These are phyloP conservation scores for Diaporthe sp. DNA, from an alignment of 2,329 filamentous ascomycete species.

Conservation along the genomic window DNA sequence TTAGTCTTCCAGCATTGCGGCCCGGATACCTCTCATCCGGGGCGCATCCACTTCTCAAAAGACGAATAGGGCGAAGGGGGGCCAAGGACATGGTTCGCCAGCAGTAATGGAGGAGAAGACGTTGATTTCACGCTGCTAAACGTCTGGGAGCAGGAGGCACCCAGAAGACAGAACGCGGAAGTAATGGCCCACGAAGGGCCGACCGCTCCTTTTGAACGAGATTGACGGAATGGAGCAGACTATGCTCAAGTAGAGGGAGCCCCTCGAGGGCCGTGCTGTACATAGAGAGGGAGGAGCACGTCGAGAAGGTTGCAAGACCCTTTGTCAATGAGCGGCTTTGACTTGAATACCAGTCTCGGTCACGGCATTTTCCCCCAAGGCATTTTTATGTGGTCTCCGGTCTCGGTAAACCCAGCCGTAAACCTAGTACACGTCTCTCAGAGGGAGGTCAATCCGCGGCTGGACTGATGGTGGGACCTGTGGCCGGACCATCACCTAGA, in stretches of 20 bases:
- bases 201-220: slow-evolving; percentile 12
- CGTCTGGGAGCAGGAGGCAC: background rate
- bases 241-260: background rate
- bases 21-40: background rate
- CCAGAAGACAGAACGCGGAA: background rate
- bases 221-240: background rate
- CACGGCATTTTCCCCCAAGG: background rate
- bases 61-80: background rate
- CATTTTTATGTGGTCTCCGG: background rate
- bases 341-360: background rate
- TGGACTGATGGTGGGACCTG: background rate
- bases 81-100: background rate
- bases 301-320: background rate
- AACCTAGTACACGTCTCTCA: background rate
- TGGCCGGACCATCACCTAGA: background rate
- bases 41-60: slow-evolving; percentile 8
- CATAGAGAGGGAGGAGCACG: slow-evolving; percentile 1
- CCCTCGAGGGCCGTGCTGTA: background rate
- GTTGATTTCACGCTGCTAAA: background rate
- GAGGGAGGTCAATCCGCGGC: background rate
- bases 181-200: slow-evolving; percentile 2
- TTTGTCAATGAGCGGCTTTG: slow-evolving; percentile 5
- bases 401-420: background rate
- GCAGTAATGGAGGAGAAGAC: background rate
- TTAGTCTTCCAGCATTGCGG: slow-evolving; percentile 10